A percentile compares a stretch with the other conserved stretches of the same genome.
Evolutionary conservation across 768 basidiomycete genomes (phyloP).

Genomic region (Russula vinacea): DNA sequence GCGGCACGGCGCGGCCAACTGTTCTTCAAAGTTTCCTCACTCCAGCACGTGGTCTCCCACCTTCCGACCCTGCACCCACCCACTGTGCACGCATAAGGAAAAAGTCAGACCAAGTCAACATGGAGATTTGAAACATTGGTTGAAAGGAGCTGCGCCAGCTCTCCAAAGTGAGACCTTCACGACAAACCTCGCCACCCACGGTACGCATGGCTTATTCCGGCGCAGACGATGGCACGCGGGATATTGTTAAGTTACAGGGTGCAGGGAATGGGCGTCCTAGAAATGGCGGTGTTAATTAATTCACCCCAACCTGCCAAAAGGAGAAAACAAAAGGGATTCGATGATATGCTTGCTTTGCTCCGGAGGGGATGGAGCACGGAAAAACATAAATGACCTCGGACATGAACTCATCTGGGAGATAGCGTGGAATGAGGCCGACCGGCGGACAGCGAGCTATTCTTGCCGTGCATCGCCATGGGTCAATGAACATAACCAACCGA

Average conservation of each 20-base stretch:
- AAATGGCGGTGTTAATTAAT: slow-evolving; percentile 7
- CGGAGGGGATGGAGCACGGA: background rate
- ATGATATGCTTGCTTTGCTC: background rate
- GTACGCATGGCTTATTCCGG: background rate
- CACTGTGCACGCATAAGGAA: background rate
- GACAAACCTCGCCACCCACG: background rate
- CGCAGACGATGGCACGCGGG: background rate
- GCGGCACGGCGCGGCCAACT: slow-evolving; percentile 3
- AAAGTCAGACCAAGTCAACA: background rate
- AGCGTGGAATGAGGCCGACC: slow-evolving; percentile 5
- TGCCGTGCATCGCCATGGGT: background rate
- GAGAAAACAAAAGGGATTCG: background rate
- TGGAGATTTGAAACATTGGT: background rate
- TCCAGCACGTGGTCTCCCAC: slow-evolving; percentile 6
- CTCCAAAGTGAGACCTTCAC: background rate
- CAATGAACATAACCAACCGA: background rate
- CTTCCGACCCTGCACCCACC: background rate
- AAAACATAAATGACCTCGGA: slow-evolving; percentile 13
- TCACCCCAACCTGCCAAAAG: background rate
- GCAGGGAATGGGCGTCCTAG: slow-evolving; percentile 13
- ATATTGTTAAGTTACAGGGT: background rate
- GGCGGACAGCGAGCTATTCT: background rate
- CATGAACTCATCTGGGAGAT: slow-evolving; percentile 24
- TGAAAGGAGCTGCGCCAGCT: background rate
- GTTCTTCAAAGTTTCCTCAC: background rate